Conservation (phyloP, 108 stramenopile genomes). For the Cyclotella distinguenda region DNA sequence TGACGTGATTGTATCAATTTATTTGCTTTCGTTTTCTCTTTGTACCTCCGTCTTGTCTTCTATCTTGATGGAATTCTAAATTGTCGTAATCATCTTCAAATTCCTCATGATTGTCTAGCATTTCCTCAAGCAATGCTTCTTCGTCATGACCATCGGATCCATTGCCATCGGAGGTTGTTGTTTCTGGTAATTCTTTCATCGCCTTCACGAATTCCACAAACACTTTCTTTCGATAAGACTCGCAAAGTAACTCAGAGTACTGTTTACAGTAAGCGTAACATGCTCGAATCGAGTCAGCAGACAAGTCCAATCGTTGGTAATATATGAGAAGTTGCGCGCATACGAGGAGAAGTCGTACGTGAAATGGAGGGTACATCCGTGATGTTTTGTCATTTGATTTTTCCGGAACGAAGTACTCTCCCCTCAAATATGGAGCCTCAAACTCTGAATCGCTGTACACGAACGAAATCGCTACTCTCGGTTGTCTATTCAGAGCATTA, state of each 20-base stretch:
- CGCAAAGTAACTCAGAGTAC: constrained; percentile 54
- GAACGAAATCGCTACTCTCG: constrained; percentile 73
- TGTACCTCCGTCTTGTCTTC: too few species aligned
- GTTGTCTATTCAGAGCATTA: constrained; percentile 6
- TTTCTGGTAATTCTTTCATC: constrained; percentile 54
- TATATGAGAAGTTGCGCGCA: constrained; percentile 79
- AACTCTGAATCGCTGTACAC: constrained; percentile 64
- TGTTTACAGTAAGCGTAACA: constrained; percentile 70
- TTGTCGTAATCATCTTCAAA: constrained; percentile 24
- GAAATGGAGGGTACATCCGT: constrained; percentile 50
- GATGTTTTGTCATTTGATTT: constrained; percentile 11
- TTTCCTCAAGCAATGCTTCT: constrained; percentile 16
- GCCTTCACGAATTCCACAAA: constrained; percentile 75
- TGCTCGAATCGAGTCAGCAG: constrained; percentile 40
- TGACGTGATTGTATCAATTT: too few species aligned
- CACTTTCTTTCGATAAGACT: constrained; percentile 67
- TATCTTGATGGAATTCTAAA: too few species aligned
- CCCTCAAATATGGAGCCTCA: constrained; percentile 60
- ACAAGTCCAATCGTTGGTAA: constrained; percentile 67
- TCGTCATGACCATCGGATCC: constrained; percentile 11
- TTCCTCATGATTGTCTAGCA: constrained; percentile 8
- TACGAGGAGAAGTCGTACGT: constrained; percentile 64
- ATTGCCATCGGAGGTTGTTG: background rate
- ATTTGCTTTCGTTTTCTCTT: too few species aligned
- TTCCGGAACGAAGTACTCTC: too few species aligned